Evolutionary conservation across 1,139 yeast species (phyloP).

Genomic region (Pichia norvegensis): DNA sequence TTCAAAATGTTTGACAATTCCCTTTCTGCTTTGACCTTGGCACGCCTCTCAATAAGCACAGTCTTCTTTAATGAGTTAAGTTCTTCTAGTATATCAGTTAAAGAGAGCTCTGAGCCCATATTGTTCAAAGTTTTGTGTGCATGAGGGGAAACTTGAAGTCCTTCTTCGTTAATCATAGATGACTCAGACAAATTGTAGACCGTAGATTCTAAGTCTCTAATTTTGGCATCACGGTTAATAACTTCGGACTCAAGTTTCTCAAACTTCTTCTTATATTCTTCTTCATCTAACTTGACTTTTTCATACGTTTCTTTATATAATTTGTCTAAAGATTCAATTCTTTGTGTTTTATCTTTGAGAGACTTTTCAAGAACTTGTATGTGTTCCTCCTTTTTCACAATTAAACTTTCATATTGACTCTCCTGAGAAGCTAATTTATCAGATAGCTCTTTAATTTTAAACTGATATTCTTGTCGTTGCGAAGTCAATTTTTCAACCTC

Average conservation of each 20-base stretch:
- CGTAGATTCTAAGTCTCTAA: conserved; percentile 37
- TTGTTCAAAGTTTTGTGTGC: conserved; percentile 22
- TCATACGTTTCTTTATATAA: conserved; percentile 37
- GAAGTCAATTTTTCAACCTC: conserved; percentile 32
- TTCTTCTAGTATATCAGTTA: conserved; percentile 64
- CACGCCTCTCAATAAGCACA: conserved; percentile 59
- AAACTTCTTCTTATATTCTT: conserved; percentile 20
- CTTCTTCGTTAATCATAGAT: conserved; percentile 10
- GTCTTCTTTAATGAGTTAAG: conserved; percentile 58
- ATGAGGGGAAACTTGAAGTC: conserved; percentile 14
- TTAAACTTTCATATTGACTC: conserved; percentile 53
- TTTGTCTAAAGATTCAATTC: conserved; percentile 43
- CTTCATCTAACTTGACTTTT: conserved; percentile 34
- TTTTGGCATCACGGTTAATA: conserved; percentile 26
- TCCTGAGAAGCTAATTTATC: conserved; percentile 40
- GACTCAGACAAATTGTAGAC: conserved; percentile 32
- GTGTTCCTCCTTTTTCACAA: conserved; percentile 56
- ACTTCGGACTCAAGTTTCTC: conserved; percentile 17
- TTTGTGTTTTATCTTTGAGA: conserved; percentile 36
- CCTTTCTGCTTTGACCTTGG: conserved; percentile 60
- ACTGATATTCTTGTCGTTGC: conserved; percentile 33
- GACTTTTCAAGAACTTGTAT: conserved; percentile 52
- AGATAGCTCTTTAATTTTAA: conserved; percentile 40
- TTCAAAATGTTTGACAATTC: conserved; percentile 65
- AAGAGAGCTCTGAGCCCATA: conserved; percentile 46